phyloP scores from a whole-genome alignment of 2,329 filamentous ascomycete genomes.

The Cercospora sp. region DNA sequence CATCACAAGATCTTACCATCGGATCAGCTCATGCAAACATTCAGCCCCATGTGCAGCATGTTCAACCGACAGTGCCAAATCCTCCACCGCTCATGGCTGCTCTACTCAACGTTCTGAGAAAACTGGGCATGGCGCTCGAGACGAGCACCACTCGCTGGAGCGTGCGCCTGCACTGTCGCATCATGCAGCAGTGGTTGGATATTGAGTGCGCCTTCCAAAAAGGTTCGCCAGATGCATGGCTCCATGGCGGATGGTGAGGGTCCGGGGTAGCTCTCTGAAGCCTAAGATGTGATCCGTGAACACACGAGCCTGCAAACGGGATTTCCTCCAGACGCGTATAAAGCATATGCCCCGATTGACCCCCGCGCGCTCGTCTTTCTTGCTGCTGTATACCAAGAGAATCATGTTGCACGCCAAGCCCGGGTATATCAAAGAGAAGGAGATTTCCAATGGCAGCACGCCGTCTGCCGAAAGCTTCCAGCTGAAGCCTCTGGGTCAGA shows the following conservation, averaged over 20 bases:
- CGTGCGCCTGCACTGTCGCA: neutral
- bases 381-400: neutral
- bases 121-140: neutral
- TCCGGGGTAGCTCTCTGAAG: neutral
- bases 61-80: neutral
- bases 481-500: neutral
- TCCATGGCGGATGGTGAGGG: neutral
- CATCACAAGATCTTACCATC: neutral
- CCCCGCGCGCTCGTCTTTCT: neutral
- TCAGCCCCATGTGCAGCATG: neutral
- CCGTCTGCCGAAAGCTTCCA: conserved; percentile 12
- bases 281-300: neutral
- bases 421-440: conserved; percentile 1
- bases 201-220: neutral
- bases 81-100: neutral
- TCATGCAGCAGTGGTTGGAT: neutral
- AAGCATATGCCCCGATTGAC: neutral
- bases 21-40: neutral
- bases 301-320: neutral
- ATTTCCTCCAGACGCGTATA: neutral
- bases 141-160: neutral
- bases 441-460: conserved; percentile 6
- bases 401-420: conserved; percentile 15
- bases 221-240: neutral
- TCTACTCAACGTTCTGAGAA: neutral